A percentile compares a stretch with the other conserved stretches of the same genome.
These are phyloP conservation scores for Sarcodon sp. DNA, from an alignment of 768 basidiomycete species.

Conservation along the genomic window DNA sequence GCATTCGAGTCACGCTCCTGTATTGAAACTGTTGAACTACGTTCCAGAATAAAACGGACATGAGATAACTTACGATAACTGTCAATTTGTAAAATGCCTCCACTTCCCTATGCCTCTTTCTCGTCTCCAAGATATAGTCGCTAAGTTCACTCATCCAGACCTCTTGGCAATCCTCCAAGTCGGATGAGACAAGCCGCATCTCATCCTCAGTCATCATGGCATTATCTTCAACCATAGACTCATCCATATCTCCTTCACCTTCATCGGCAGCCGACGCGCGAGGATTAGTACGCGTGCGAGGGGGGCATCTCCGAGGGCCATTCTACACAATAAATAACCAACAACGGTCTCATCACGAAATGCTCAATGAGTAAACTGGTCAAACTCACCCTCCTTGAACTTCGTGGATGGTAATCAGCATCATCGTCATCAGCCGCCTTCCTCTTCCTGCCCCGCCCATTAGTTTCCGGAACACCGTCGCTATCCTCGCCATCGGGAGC, in stretches of 20 bases:
- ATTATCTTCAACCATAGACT: slow-evolving; percentile 15
- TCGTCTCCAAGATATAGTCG: slow-evolving; percentile 59
- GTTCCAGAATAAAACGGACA: slow-evolving; percentile 1
- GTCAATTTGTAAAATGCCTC: slow-evolving; percentile 63
- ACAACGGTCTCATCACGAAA: no score
- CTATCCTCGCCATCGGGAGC: slow-evolving; percentile 7
- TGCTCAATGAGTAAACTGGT: neutral
- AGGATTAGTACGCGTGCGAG: slow-evolving; percentile 22
- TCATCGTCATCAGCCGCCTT: slow-evolving; percentile 37
- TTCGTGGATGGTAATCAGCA: slow-evolving; percentile 38
- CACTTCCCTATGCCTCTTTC: slow-evolving; percentile 60
- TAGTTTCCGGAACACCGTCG: slow-evolving; percentile 9
- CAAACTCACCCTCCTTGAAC: slow-evolving; percentile 42
- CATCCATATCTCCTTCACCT: neutral
- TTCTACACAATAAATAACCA: slow-evolving; percentile 7
- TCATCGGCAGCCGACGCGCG: slow-evolving; percentile 4
- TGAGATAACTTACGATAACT: slow-evolving; percentile 32
- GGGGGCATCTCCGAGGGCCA: slow-evolving; percentile 15
- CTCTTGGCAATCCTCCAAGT: slow-evolving; percentile 72
- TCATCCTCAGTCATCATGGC: slow-evolving; percentile 26
- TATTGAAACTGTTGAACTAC: slow-evolving; percentile 1
- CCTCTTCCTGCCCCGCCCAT: slow-evolving; percentile 30
- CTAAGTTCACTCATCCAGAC: slow-evolving; percentile 61
- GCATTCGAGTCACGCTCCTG: slow-evolving; percentile 62
- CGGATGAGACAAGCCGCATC: slow-evolving; percentile 45